Base-by-base conservation (phyloP, 352 stramenopile species). In the Phytophthora nicotianae region DNA sequence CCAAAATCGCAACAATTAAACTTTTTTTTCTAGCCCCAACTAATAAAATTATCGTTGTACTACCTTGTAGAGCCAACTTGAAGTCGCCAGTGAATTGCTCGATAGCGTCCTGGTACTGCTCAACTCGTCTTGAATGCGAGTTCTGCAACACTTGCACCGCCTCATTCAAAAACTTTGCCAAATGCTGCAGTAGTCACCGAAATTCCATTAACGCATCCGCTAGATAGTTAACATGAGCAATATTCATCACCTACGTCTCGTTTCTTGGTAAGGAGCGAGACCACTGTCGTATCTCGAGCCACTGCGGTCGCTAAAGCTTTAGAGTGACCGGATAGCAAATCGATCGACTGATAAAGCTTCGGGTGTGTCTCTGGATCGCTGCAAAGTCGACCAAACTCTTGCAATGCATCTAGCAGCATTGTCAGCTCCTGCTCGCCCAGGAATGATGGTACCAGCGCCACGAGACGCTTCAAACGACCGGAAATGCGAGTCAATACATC, bases 101-200 rank as follows among this genome's bases (percentile, higher is more conserved):
- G 42, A 82, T 75, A 5, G 68, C 49, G 2, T 45, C 40, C 24
- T 86, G 64, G 32, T 65, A 72, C 38, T 75, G 42, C 7, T 41
- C 20, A n/a, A 79, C 51, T 2, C 67, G 67, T 33, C 58, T 59
- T 9, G 74, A 70, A 38, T 79, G 64, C 9, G 76, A 81, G 16
- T 70, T 73, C 17, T 77, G 55, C 17, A 87, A 27, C n/a, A 88
- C 48, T 32, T 70, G 50, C 20, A 51, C 37, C 9, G 65, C 62
- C 8, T 88, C 69, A 0, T 78, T 65, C 50, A 87, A 42, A 24
- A 88, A 69, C 7, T 53, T 64, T 0, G 40, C 64, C 38, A 68
- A 48, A 48, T 58, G 45, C 61, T 61, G 23, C 24, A 24, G 6
- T 21, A 50, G 21, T 35, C 43, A 38, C 45, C 19, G 19, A 51